A percentile compares a stretch with the other conserved stretches of the same genome.
Evolutionary conservation across 148 eudicot genomes (phyloP).

Genomic region (Spergularia bocconei): DNA sequence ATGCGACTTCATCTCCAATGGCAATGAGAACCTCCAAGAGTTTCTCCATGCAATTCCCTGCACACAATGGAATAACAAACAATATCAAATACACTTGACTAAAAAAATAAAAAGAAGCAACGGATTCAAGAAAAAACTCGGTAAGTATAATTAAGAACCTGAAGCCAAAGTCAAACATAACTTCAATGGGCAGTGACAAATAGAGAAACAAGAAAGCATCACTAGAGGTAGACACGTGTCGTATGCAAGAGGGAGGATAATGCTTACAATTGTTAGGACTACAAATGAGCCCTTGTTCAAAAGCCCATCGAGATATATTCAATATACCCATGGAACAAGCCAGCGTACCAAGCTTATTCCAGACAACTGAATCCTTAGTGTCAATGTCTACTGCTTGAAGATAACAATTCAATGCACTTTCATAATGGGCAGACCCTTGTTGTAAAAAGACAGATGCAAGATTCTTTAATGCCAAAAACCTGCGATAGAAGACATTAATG

Average conservation of each 20-base stretch:
- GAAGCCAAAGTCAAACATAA: neutral
- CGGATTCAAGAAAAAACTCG: neutral
- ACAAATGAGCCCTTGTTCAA: constrained; percentile 95
- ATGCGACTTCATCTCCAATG: constrained; percentile 91
- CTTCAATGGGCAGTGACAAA: neutral
- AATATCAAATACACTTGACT: neutral
- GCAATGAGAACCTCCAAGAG: constrained; percentile 95
- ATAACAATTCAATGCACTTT: constrained; percentile 80
- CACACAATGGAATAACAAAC: constrained; percentile 17
- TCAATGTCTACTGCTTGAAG: constrained; percentile 99
- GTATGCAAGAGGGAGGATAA: neutral
- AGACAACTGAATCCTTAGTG: constrained; percentile 83
- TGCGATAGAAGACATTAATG: constrained; percentile 31
- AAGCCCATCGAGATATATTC: constrained; percentile 96
- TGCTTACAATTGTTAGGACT: constrained; percentile 96
- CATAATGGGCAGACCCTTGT: constrained; percentile 70
- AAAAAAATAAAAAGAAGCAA: neutral
- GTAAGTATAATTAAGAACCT: neutral
- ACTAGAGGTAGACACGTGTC: neutral
- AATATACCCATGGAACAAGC: constrained; percentile 90
- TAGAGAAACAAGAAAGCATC: neutral
- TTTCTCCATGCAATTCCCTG: constrained; percentile 99
- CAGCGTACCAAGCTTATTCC: constrained; percentile 96
- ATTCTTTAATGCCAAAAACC: constrained; percentile 91
- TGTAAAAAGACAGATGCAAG: constrained; percentile 91